Percentiles rank a stretch among this genome's conserved stretches.
These are phyloP conservation scores for Mrakia gelida DNA, from an alignment of 768 basidiomycete genomes.

Conservation along the genomic window DNA sequence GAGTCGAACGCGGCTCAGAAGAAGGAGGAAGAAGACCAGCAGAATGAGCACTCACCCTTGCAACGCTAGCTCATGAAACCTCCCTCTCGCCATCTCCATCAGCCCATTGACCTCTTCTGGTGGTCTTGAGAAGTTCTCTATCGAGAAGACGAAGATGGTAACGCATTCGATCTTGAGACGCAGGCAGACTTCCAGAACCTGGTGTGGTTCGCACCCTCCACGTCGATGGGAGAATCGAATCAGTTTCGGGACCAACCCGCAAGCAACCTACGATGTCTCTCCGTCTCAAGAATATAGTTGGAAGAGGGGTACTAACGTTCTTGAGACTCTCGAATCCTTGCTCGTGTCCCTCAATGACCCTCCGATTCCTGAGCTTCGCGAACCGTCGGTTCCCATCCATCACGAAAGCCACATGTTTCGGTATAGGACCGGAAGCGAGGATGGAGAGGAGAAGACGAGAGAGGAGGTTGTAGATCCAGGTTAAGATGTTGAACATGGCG, in stretches of 20 bases:
- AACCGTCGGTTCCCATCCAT: conserved; percentile 97
- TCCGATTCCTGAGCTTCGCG: conserved; percentile 56
- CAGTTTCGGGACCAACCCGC: not conserved
- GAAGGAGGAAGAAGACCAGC: not conserved
- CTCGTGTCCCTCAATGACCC: conserved; percentile 71
- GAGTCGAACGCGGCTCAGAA: not conserved
- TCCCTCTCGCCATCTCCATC: conserved; percentile 76
- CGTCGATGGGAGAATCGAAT: not conserved
- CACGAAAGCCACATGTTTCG: conserved; percentile 84
- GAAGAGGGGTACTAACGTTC: conserved; percentile 54
- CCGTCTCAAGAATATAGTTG: not conserved
- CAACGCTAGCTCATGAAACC: conserved; percentile 68
- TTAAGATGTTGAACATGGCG: not conserved
- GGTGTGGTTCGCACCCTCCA: not conserved
- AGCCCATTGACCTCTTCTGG: conserved; percentile 79
- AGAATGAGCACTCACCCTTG: conserved; percentile 61
- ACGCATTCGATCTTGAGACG: conserved; percentile 75
- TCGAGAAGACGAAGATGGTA: conserved; percentile 93
- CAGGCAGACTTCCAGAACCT: conserved; percentile 84
- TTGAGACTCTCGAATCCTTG: conserved; percentile 77
- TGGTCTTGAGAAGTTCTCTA: conserved; percentile 91
- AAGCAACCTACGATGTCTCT: not conserved
- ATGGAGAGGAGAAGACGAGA: conserved; percentile 57
- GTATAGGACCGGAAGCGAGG: conserved; percentile 77
- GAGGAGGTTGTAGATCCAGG: conserved; percentile 15